Conservation (phyloP, 805 yeast genomes). For the Candida nemodendra region DNA sequence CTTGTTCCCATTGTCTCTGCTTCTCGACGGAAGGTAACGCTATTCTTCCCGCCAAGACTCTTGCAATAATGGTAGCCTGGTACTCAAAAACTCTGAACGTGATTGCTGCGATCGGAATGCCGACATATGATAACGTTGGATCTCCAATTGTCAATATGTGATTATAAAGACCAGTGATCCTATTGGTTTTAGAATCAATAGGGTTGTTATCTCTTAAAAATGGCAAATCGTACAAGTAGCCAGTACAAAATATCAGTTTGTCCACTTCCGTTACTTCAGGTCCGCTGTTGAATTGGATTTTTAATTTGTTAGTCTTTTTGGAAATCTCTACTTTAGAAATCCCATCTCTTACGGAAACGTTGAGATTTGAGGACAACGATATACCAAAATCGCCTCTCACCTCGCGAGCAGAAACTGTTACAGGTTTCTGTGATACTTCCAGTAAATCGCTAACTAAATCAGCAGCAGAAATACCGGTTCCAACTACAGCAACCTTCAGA, state of each 20-base stretch:
- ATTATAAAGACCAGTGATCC: constrained; percentile 1
- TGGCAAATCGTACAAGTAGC: constrained; percentile 43
- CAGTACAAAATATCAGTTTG: constrained; percentile 43
- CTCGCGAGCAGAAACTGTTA: neutral
- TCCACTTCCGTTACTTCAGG: constrained; percentile 10
- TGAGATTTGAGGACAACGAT: neutral
- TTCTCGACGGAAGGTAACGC: constrained; percentile 33
- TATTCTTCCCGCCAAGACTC: constrained; percentile 45
- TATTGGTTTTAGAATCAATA: neutral
- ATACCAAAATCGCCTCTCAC: neutral
- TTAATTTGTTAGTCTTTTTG: neutral
- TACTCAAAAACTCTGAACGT: constrained; percentile 47
- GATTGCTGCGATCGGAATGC: constrained; percentile 38
- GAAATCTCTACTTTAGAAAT: neutral
- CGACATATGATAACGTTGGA: constrained; percentile 34
- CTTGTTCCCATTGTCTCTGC: neutral
- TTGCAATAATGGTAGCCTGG: constrained; percentile 47
- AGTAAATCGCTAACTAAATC: constrained; percentile 36
- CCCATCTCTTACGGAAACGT: neutral
- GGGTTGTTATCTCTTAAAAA: constrained; percentile 18
- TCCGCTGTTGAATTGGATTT: neutral
- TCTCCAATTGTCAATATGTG: constrained; percentile 4
- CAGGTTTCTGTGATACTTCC: neutral
- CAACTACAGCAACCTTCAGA: constrained; percentile 40
- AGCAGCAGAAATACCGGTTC: constrained; percentile 37